Conservation (phyloP, 139 green algal genomes). For the Volvox reticuliferus region DNA sequence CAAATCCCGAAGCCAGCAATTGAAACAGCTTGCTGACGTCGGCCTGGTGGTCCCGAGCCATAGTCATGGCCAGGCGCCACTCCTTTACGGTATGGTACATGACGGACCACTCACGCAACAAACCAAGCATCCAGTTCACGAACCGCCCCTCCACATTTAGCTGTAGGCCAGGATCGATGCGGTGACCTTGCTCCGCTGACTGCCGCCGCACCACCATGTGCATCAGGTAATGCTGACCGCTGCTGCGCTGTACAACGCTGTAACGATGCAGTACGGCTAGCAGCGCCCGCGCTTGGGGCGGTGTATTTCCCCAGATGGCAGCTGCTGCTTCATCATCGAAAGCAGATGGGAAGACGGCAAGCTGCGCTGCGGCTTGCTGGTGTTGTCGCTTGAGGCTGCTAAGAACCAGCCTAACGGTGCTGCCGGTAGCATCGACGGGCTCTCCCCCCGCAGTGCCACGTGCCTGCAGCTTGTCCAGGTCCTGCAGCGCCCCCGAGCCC, state of each 20-base stretch:
- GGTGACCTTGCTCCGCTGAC: not conserved
- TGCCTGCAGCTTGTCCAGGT: not conserved
- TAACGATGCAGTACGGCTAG: constrained; percentile 10
- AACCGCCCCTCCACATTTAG: not conserved
- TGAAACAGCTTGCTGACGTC: constrained; percentile 1
- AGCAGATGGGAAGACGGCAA: constrained; percentile 29
- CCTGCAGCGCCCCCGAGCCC: too few relatives aligned
- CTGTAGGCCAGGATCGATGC: not conserved
- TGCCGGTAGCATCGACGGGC: constrained; percentile 3
- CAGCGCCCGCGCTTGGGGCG: not conserved
- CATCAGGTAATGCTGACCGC: constrained; percentile 1
- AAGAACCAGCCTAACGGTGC: not conserved
- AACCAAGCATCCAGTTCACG: not conserved
- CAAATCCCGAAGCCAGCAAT: not conserved
- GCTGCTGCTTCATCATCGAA: constrained; percentile 20
- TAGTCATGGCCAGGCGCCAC: not conserved
- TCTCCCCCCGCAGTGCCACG: not conserved
- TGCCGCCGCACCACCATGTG: constrained; percentile 21
- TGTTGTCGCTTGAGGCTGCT: not conserved
- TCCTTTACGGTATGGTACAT: constrained; percentile 4
- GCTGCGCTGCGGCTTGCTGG: not conserved
- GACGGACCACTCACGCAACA: constrained; percentile 22
- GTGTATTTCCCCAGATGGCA: not conserved
- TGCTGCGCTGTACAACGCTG: not conserved
- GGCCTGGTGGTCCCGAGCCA: not conserved